These are phyloP conservation scores for Cercospora citrullina DNA, from an alignment of 2,329 filamentous ascomycete species.

Conservation along the genomic window DNA sequence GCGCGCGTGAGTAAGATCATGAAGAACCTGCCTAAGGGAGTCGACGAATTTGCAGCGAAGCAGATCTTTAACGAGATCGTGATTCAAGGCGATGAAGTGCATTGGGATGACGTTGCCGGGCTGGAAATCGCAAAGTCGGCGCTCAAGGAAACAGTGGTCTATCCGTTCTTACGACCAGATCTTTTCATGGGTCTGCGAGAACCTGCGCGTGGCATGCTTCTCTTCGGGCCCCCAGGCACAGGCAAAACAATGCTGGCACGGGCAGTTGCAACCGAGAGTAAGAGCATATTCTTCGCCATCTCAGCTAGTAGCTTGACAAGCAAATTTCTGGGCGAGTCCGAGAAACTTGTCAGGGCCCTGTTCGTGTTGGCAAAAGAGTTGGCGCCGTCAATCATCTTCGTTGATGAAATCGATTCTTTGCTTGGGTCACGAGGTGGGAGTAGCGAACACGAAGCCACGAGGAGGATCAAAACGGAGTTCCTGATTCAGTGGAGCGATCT, in stretches of 20 bases:
- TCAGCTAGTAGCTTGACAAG: conserved; percentile 91
- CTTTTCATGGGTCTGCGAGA: conserved; percentile 94
- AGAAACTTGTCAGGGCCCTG: conserved; percentile 90
- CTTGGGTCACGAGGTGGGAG: conserved; percentile 79
- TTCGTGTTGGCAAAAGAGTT: conserved; percentile 87
- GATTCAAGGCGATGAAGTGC: conserved; percentile 88
- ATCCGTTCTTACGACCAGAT: conserved; percentile 92
- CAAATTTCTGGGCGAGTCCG: conserved; percentile 93
- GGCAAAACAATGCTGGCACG: conserved; percentile 98
- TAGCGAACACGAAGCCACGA: conserved; percentile 87
- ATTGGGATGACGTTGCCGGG: conserved; percentile 91
- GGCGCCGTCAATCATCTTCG: conserved; percentile 94
- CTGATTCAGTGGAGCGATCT: conserved; percentile 96
- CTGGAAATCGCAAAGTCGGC: conserved; percentile 87
- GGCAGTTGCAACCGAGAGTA: conserved; percentile 90
- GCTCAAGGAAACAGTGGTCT: conserved; percentile 92
- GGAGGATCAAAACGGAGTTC: conserved; percentile 96
- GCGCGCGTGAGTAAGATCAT: conserved; percentile 64
- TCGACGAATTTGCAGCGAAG: conserved; percentile 79
- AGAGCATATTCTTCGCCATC: conserved; percentile 95
- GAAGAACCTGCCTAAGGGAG: conserved; percentile 75
- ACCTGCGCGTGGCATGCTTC: conserved; percentile 88
- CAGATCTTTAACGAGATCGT: conserved; percentile 97
- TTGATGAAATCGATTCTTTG: conserved; percentile 95
- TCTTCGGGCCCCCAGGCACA: conserved; percentile 96